Conservation (phyloP, 1,284 basidiomycete species). For the Gymnopus androsaceus region DNA sequence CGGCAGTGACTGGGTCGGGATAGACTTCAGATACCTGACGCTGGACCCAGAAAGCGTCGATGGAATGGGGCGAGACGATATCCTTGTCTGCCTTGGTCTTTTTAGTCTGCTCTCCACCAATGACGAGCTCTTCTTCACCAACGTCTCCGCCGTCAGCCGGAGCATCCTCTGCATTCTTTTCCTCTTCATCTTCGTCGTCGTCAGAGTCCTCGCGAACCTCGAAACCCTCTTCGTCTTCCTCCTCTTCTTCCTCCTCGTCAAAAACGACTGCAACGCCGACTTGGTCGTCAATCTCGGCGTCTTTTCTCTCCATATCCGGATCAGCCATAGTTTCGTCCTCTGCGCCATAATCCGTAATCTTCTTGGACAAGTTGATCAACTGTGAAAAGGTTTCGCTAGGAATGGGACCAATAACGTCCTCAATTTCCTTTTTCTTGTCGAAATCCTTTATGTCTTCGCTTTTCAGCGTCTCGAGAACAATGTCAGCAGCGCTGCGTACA, state of each 20-base stretch:
- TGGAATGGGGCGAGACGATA: conserved; percentile 84
- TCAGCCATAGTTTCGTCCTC: conserved; percentile 80
- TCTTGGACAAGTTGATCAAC: conserved; percentile 87
- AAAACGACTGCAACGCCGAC: conserved; percentile 95
- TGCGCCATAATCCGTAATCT: conserved; percentile 93
- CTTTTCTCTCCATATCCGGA: conserved; percentile 59
- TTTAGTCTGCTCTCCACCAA: conserved; percentile 57
- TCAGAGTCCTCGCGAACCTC: conserved; percentile 76
- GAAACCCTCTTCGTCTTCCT: conserved; percentile 85
- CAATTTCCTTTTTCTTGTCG: conserved; percentile 96
- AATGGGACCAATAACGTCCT: conserved; percentile 72
- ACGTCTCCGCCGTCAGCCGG: conserved; percentile 44
- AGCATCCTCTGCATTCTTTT: conserved; percentile 43
- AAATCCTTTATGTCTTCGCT: conserved; percentile 92
- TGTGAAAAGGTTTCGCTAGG: conserved; percentile 83
- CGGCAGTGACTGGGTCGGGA: conserved; percentile 91
- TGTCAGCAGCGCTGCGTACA: conserved; percentile 92
- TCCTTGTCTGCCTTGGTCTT: conserved; percentile 68
- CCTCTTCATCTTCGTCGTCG: conserved; percentile 66
- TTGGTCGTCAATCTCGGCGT: conserved; percentile 88
- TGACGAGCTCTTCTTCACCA: conserved; percentile 68
- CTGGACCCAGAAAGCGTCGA: conserved; percentile 99
- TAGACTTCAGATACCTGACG: conserved; percentile 90
- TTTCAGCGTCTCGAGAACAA: conserved; percentile 88
- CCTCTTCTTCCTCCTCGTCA: conserved; percentile 92